Conservation (phyloP, 129 eudicot genomes). For the Saposhnikovia divaricata region DNA sequence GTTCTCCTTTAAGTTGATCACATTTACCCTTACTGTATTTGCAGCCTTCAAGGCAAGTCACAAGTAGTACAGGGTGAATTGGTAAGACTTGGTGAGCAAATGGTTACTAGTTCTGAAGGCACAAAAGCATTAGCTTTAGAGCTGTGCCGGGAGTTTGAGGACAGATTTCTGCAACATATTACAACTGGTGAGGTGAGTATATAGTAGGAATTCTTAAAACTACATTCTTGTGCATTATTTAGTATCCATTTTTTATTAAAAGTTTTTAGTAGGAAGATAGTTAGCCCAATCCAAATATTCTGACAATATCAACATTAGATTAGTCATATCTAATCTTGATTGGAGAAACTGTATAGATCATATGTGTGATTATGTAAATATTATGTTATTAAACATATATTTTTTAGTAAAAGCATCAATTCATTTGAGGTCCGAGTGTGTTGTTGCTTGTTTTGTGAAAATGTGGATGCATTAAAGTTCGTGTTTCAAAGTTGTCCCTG, state of each 20-base stretch:
- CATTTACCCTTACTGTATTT: constrained; percentile 4
- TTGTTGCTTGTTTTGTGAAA: neutral
- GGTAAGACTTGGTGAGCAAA: constrained; percentile 83
- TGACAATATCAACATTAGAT: neutral
- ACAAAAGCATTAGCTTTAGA: constrained; percentile 70
- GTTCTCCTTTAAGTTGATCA: neutral
- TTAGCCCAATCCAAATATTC: neutral
- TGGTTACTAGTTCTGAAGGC: constrained; percentile 89
- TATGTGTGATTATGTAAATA: too few species aligned
- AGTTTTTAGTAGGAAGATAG: neutral
- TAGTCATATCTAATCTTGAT: neutral
- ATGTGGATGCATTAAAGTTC: neutral
- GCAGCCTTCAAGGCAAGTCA: constrained; percentile 95
- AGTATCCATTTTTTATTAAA: neutral
- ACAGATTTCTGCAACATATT: constrained; percentile 24
- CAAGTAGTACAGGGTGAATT: constrained; percentile 90
- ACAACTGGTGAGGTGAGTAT: constrained; percentile 9
- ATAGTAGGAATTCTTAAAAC: neutral
- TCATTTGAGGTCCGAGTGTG: neutral
- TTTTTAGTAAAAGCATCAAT: neutral
- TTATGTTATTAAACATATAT: neutral
- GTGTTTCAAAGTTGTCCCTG: neutral
- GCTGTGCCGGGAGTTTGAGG: constrained; percentile 73
- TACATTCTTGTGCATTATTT: neutral
- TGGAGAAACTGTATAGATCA: neutral